These are phyloP conservation scores for Oleoguttula mirabilis DNA, from an alignment of 495 filamentous ascomycete species.

Conservation along the genomic window DNA sequence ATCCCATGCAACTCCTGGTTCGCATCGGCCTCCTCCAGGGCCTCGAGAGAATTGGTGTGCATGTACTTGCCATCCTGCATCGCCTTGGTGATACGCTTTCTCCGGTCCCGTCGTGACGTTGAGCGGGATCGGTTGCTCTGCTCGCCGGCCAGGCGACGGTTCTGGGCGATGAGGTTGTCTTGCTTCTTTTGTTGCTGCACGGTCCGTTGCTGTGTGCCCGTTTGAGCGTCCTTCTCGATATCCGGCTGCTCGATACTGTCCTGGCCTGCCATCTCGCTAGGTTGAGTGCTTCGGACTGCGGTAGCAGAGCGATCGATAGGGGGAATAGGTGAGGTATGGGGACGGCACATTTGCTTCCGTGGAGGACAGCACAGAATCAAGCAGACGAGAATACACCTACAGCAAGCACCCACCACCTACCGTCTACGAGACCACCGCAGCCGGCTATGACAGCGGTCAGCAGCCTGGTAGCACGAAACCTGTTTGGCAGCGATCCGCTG, in stretches of 20 bases:
- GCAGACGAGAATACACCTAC: neutral
- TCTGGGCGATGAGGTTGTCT: constrained; percentile 22
- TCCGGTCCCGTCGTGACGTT: constrained; percentile 28
- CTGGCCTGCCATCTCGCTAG: neutral
- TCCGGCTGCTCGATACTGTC: constrained; percentile 7
- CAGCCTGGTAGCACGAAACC: constrained; percentile 1
- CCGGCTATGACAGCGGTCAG: neutral
- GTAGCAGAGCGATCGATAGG: too few relatives aligned
- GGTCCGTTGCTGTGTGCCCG: constrained; percentile 23
- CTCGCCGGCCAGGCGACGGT: constrained; percentile 23
- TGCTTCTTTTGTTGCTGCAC: constrained; percentile 29
- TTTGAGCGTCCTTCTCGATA: constrained; percentile 7
- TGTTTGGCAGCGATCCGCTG: too few relatives aligned
- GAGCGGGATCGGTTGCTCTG: constrained; percentile 29
- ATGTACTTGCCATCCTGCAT: constrained; percentile 32
- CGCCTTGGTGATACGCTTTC: constrained; percentile 28
- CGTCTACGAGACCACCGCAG: too few relatives aligned
- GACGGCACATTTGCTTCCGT: too few relatives aligned
- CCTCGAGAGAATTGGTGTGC: constrained; percentile 30
- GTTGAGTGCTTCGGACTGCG: too few relatives aligned
- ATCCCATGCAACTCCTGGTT: constrained; percentile 31
- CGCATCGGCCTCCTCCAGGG: constrained; percentile 35
- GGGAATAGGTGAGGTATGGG: too few relatives aligned
- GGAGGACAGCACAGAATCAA: neutral
- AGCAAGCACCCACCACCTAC: too few relatives aligned